phyloP scores from a whole-genome alignment of 2,329 filamentous ascomycete species.

The Pleomassaria siparia region DNA sequence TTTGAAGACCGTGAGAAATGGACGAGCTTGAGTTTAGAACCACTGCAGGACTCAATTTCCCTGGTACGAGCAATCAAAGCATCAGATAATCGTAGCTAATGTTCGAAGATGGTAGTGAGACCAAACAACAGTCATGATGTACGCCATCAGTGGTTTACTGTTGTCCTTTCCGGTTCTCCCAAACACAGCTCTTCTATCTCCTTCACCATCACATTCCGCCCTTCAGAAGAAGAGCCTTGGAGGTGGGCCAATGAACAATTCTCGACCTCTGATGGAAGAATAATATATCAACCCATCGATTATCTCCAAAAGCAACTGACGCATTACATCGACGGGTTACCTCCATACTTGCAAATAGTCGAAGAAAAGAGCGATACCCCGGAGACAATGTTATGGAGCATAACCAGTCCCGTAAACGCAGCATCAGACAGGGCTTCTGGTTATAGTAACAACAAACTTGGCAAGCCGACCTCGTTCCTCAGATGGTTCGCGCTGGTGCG shows the following conservation, averaged over 20 bases:
- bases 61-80: constrained; percentile 18
- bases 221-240: constrained; percentile 58
- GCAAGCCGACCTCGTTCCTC: constrained; percentile 63
- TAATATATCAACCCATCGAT: constrained; percentile 54
- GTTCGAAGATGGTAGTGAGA: constrained; percentile 25
- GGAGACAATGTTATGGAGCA: constrained; percentile 69
- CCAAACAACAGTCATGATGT: constrained; percentile 11
- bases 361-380: constrained; percentile 66
- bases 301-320: constrained; percentile 47
- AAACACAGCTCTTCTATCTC: constrained; percentile 53
- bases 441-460: constrained; percentile 60
- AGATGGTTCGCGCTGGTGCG: constrained; percentile 84
- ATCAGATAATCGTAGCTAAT: constrained; percentile 11
- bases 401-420: constrained; percentile 58
- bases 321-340: constrained; percentile 61
- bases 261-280: constrained; percentile 62
- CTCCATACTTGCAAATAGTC: constrained; percentile 56
- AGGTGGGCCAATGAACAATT: constrained; percentile 70
- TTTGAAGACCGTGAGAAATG: constrained; percentile 59
- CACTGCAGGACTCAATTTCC: constrained; percentile 26
- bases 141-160: constrained; percentile 56
- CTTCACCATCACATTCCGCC: constrained; percentile 73
- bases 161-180: constrained; percentile 48
- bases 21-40: constrained; percentile 59
- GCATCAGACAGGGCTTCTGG: constrained; percentile 62